Evolutionary conservation across 1,139 yeast species (phyloP).

Genomic region (Taphrina flavorubra): DNA sequence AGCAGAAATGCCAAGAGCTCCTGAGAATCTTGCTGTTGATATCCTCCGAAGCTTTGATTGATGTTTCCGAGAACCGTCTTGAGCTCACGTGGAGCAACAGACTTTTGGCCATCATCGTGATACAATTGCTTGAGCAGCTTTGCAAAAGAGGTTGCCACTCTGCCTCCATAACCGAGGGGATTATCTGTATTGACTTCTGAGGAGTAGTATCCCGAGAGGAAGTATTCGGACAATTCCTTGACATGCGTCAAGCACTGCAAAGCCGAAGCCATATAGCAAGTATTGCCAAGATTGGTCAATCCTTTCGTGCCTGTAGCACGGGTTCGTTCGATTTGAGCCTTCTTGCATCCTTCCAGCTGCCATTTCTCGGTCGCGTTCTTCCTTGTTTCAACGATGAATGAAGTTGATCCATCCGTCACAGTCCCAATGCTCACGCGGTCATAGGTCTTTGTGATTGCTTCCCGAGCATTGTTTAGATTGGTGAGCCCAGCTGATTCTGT

Average conservation of each 20-base stretch:
- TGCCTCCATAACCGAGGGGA: constrained; percentile 85
- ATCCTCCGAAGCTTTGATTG: constrained; percentile 83
- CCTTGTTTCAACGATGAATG: constrained; percentile 31
- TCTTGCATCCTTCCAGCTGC: constrained; percentile 31
- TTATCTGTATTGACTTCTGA: constrained; percentile 74
- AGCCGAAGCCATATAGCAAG: constrained; percentile 97
- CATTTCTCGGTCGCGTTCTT: constrained; percentile 28
- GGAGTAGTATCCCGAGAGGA: constrained; percentile 64
- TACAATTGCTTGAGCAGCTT: constrained; percentile 66
- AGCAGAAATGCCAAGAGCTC: constrained; percentile 87
- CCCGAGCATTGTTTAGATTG: constrained; percentile 26
- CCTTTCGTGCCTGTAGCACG: constrained; percentile 55
- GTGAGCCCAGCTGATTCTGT: constrained; percentile 31
- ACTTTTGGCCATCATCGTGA: constrained; percentile 50
- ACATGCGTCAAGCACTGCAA: constrained; percentile 86
- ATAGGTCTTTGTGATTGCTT: constrained; percentile 31
- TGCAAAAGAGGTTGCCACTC: constrained; percentile 78
- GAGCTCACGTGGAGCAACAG: constrained; percentile 71
- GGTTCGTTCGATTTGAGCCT: constrained; percentile 19
- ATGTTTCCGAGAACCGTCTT: constrained; percentile 78
- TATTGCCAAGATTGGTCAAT: constrained; percentile 81
- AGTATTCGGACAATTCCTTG: constrained; percentile 81
- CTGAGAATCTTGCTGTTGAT: constrained; percentile 93
- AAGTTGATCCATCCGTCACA: constrained; percentile 35
- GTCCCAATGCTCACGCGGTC: constrained; percentile 29